Base-by-base conservation (phyloP, 2,329 filamentous ascomycete species). In the Blastomyces parvus region DNA sequence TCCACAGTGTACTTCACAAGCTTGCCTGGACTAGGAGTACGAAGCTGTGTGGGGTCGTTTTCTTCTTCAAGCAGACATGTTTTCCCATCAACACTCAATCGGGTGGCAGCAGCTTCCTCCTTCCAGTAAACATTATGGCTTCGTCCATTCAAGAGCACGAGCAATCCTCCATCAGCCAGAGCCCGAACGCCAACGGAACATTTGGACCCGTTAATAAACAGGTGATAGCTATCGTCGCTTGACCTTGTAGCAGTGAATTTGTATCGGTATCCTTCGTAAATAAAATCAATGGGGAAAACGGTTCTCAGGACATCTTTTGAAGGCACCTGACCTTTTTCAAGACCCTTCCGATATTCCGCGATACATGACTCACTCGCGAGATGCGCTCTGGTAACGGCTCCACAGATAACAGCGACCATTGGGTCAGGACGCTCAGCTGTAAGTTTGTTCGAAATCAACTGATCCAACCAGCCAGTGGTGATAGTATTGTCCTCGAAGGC, bases 51-150 rank as follows among this genome's bases (percentile, higher is more conserved):
- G 7, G 94, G 94, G 76, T 99, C 94, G 76, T 97, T 99, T 82
- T 99, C 94, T 78, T 97, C 91, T 83, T 99, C 94, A 44, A 99
- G 85, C 72, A 99, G 80, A 76, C 93, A 97, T 38, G 94, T 99
- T 86, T 97, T 99, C 82, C 91, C 90, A 75, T 99, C 94, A 30
- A 99, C 92, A 38, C 92, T 97, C 69, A 99, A 80, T 75, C 94
- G 92, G 60, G 94, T 97, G 46, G 93, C 94, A 63, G 92, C 92
- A 57, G 96, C 91, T 77, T 99, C 94, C 74, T 99, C 94, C 80
- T 97, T 97, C 94, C 94, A 99, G 86, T 99, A 99, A 66, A 97
- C 87, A 73, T 94, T 99, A 86, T 99, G 94, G 70, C 90, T 96
- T 77, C 91, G 90, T 65, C 94, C 94, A 71, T 88, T 88, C 53